These are phyloP conservation scores for Phytophthora sojae DNA, from an alignment of 352 stramenopile genomes.

Conservation along the genomic window DNA sequence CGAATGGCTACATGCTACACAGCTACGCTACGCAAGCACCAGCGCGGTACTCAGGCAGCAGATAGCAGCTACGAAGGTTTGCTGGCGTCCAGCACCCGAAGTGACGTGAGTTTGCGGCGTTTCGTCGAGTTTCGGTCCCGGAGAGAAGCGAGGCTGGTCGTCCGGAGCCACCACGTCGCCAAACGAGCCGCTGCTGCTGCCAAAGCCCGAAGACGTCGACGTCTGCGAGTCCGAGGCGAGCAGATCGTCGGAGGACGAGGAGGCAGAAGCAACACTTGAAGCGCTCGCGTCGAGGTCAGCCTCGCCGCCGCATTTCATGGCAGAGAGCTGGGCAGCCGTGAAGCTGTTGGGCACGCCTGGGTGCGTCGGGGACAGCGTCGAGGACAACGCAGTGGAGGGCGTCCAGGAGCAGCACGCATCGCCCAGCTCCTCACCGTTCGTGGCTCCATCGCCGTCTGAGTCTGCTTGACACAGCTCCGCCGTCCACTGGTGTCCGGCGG, in stretches of 20 bases:
- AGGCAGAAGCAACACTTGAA: slow-evolving; percentile 11
- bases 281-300: slow-evolving; percentile 16
- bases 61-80: slow-evolving; percentile 4
- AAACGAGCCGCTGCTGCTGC: slow-evolving; percentile 20
- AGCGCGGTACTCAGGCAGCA: slow-evolving; percentile 14
- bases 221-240: slow-evolving; percentile 9
- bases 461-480: slow-evolving; percentile 63
- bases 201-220: slow-evolving; percentile 6
- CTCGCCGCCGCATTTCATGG: slow-evolving; percentile 47
- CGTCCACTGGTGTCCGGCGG: slow-evolving; percentile 56
- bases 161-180: slow-evolving; percentile 18
- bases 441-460: slow-evolving; percentile 82
- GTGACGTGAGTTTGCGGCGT: slow-evolving; percentile 8
- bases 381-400: slow-evolving; percentile 18
- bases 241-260: background rate
- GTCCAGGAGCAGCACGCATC: slow-evolving; percentile 88
- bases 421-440: slow-evolving; percentile 90
- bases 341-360: slow-evolving; percentile 55
- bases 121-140: slow-evolving; percentile 23
- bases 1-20: slow-evolving; percentile 1
- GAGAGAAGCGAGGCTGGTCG: slow-evolving; percentile 21
- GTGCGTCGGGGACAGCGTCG: slow-evolving; percentile 31
- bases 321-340: slow-evolving; percentile 36
- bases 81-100: slow-evolving; percentile 13
- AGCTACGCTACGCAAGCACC: background rate